Evolutionary conservation across 345 rosid species (phyloP).

Genomic region (Bruguiera gymnorhiza): DNA sequence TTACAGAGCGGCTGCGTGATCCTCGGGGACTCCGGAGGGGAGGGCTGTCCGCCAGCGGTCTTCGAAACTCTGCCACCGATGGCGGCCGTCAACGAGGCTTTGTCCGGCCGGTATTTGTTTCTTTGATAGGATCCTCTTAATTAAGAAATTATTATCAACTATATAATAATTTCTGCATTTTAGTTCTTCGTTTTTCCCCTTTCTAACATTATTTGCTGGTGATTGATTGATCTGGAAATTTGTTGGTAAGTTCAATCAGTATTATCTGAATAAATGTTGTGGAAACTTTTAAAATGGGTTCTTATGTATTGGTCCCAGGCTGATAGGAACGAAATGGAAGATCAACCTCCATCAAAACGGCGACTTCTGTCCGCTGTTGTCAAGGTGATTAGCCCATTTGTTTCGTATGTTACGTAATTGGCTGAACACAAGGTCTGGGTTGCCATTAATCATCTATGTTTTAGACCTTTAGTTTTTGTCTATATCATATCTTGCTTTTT

Average conservation of each 20-base stretch:
- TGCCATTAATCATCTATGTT: too few species aligned
- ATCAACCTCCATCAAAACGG: conserved; percentile 84
- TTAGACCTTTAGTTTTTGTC: not conserved
- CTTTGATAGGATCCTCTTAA: not conserved
- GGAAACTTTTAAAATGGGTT: not conserved
- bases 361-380: conserved; percentile 88
- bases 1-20: conserved; percentile 86
- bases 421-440: too few species aligned
- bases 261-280: not conserved
- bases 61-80: conserved; percentile 55
- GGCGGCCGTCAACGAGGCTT: conserved; percentile 64
- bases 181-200: not conserved
- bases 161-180: not conserved
- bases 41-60: conserved; percentile 41
- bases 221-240: too few species aligned
- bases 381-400: conserved; percentile 47
- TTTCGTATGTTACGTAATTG: too few species aligned
- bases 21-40: conserved; percentile 98
- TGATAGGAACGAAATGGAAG: conserved; percentile 61
- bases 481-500: not conserved
- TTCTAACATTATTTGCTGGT: too few species aligned
- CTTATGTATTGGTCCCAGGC: conserved; percentile 42
- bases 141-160: not conserved
- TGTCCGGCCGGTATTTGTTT: conserved; percentile 50
- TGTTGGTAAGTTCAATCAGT: not conserved